Percentiles rank a stretch among this genome's conserved stretches.
Conservation (phyloP, 1,284 basidiomycete species). For the Naganishia sp. region DNA sequence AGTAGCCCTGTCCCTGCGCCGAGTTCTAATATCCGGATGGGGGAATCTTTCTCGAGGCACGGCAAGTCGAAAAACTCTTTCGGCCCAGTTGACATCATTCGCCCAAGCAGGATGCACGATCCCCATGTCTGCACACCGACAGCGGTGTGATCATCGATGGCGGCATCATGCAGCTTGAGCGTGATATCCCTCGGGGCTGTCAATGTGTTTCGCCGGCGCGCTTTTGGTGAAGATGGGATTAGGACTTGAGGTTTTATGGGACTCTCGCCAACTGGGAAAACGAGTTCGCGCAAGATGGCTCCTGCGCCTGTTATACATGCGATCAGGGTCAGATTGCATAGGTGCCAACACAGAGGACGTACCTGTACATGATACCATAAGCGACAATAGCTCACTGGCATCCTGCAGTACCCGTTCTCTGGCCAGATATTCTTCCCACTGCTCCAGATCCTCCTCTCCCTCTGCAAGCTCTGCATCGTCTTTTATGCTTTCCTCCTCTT, state of each 20-base stretch:
- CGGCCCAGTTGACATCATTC: constrained; percentile 69
- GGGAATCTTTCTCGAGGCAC: background rate
- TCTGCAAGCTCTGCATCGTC: constrained; percentile 28
- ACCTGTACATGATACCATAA: constrained; percentile 64
- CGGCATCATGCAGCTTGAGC: constrained; percentile 69
- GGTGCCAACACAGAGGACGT: constrained; percentile 38
- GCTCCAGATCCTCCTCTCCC: background rate
- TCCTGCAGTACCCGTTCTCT: constrained; percentile 59
- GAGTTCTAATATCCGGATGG: constrained; percentile 69
- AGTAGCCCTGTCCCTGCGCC: constrained; percentile 86
- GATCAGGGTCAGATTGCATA: background rate
- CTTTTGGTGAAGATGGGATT: constrained; percentile 6
- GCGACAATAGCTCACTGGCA: constrained; percentile 67
- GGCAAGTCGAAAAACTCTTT: constrained; percentile 58
- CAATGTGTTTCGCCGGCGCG: constrained; percentile 18
- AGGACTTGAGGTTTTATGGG: constrained; percentile 11
- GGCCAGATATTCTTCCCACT: constrained; percentile 33
- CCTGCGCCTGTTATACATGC: constrained; percentile 18
- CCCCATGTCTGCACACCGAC: constrained; percentile 93
- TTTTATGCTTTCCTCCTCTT: constrained; percentile 32
- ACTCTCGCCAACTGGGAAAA: constrained; percentile 17
- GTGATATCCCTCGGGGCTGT: constrained; percentile 30
- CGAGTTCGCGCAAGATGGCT: constrained; percentile 27
- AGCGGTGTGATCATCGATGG: constrained; percentile 70
- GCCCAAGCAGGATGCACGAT: constrained; percentile 75